Conservation (phyloP, 1,284 basidiomycete species). For the Fomitopsis pinicola region DNA sequence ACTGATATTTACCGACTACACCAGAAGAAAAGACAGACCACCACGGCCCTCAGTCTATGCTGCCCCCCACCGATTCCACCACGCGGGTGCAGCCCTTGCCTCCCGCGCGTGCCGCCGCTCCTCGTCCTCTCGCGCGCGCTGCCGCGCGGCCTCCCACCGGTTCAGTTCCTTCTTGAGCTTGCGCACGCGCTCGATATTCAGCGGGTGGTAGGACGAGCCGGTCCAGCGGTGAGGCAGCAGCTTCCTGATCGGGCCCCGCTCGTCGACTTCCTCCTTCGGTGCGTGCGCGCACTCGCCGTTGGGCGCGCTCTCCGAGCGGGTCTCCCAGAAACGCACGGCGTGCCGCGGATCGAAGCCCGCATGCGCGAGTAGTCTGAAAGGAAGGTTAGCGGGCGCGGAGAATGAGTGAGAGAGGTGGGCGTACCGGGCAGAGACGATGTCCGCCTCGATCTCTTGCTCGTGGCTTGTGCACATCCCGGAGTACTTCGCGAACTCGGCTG, state of each 20-base stretch:
- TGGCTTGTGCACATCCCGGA: conserved; percentile 70
- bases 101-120: conserved; percentile 32
- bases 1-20: not conserved
- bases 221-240: conserved; percentile 20
- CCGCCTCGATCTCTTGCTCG: conserved; percentile 84
- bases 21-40: not conserved
- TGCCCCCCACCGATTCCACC: not conserved
- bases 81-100: not conserved
- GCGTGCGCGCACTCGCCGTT: conserved; percentile 36
- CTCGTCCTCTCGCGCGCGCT: conserved; percentile 14
- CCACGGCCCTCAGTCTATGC: not conserved
- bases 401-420: conserved; percentile 12
- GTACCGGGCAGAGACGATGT: conserved; percentile 77
- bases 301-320: conserved; percentile 30
- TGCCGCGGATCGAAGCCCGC: conserved; percentile 81
- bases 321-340: conserved; percentile 74
- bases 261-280: conserved; percentile 13
- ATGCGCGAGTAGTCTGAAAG: conserved; percentile 70
- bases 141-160: conserved; percentile 57
- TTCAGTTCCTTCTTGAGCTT: conserved; percentile 59
- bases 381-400: not conserved
- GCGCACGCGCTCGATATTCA: conserved; percentile 53
- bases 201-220: conserved; percentile 53
- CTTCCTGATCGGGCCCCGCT: conserved; percentile 3
- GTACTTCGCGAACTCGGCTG: conserved; percentile 66